Percentiles rank a stretch among this genome's conserved stretches.
Evolutionary conservation across 129 eudicot species (phyloP).

Genomic region (Gnaphalium uliginosum): DNA sequence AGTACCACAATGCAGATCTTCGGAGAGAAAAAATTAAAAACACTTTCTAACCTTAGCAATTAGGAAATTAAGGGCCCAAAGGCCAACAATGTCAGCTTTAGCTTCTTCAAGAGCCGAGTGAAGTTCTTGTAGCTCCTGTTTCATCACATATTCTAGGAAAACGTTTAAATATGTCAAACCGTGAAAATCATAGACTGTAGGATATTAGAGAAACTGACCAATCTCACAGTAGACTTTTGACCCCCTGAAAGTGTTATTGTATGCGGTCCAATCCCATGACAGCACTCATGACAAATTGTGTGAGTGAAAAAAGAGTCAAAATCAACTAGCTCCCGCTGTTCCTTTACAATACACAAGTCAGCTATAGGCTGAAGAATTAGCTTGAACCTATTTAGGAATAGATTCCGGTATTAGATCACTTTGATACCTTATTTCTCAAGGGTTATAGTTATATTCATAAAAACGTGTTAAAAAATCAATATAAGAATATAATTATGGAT

Average conservation of each 20-base stretch:
- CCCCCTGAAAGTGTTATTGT: slow-evolving; percentile 80
- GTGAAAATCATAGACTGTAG: neutral
- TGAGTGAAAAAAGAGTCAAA: slow-evolving; percentile 92
- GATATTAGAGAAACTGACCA: slow-evolving; percentile 52
- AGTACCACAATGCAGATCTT: neutral
- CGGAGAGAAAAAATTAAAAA: neutral
- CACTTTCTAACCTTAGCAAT: slow-evolving; percentile 54
- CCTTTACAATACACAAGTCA: slow-evolving; percentile 65
- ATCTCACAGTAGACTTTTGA: slow-evolving; percentile 85
- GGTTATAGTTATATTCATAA: neutral
- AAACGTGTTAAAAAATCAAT: neutral
- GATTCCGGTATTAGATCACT: slow-evolving; percentile 3
- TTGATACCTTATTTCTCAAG: neutral
- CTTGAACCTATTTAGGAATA: slow-evolving; percentile 61
- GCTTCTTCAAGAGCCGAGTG: slow-evolving; percentile 99
- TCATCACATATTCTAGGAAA: slow-evolving; percentile 17
- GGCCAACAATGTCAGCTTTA: slow-evolving; percentile 96
- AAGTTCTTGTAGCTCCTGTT: slow-evolving; percentile 93
- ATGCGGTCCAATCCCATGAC: slow-evolving; percentile 99
- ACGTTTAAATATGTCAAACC: neutral
- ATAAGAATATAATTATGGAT: neutral
- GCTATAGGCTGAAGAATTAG: slow-evolving; percentile 94
- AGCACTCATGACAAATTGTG: slow-evolving; percentile 93
- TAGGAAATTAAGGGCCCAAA: slow-evolving; percentile 88
- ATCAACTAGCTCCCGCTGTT: slow-evolving; percentile 71